phyloP scores from a whole-genome alignment of 2,329 filamentous ascomycete genomes.

The Paramyrothecium roridum region DNA sequence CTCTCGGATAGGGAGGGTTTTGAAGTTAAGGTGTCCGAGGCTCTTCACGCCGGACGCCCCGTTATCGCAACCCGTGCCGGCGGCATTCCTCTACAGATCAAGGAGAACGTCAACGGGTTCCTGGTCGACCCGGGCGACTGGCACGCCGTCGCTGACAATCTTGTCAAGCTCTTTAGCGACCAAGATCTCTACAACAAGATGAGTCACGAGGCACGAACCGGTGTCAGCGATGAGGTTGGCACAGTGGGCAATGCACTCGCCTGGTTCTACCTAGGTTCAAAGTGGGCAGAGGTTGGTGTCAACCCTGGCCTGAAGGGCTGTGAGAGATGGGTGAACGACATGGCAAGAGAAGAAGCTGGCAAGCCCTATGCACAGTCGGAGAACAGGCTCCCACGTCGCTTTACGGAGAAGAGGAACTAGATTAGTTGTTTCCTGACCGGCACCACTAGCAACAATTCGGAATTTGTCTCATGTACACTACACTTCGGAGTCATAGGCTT shows the following conservation, averaged over 20 bases:
- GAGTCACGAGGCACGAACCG: conserved; percentile 58
- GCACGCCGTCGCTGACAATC: conserved; percentile 63
- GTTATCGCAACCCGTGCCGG: conserved; percentile 73
- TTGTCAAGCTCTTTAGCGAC: conserved; percentile 65
- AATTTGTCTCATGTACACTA: too few species aligned
- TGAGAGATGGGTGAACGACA: conserved; percentile 44
- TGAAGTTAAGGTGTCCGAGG: conserved; percentile 83
- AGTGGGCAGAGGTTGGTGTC: conserved; percentile 53
- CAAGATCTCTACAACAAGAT: conserved; percentile 62
- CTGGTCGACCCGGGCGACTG: conserved; percentile 70
- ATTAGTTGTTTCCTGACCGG: too few species aligned
- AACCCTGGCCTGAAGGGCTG: conserved; percentile 51
- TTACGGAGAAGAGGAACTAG: conserved; percentile 13
- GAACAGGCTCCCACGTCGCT: conserved; percentile 51
- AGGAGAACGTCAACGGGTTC: conserved; percentile 69
- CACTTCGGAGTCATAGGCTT: too few species aligned
- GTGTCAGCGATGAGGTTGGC: conserved; percentile 77
- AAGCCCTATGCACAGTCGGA: conserved; percentile 56
- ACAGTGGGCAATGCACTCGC: conserved; percentile 75
- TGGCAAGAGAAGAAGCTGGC: conserved; percentile 46
- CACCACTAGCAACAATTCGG: too few species aligned
- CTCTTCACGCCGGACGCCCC: conserved; percentile 74
- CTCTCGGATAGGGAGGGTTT: conserved; percentile 81
- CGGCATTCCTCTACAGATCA: conserved; percentile 78
- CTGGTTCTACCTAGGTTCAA: conserved; percentile 76